Conservation (phyloP, 73 alveolate genomes). For the Uronychia setigera region DNA sequence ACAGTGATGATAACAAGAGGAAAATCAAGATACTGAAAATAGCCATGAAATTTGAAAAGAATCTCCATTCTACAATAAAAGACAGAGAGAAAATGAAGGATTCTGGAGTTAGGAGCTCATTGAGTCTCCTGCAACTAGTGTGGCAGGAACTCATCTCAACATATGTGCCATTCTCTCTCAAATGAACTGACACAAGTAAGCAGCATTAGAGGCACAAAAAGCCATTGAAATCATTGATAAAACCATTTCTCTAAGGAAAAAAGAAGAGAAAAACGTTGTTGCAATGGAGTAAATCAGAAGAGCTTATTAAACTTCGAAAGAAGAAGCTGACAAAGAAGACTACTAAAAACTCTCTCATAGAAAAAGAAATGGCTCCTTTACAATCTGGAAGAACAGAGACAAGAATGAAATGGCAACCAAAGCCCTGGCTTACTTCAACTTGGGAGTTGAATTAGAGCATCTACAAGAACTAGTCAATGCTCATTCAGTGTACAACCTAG, state of each 20-base stretch:
- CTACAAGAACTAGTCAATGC: not conserved
- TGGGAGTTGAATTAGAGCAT: not conserved
- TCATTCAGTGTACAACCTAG: not conserved
- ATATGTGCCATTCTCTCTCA: not conserved
- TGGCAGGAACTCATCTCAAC: not conserved
- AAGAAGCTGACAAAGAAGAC: not conserved
- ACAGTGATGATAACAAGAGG: too few relatives aligned
- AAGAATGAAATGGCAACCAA: not conserved
- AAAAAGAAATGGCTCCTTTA: not conserved
- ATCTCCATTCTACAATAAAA: too few relatives aligned
- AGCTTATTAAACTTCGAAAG: not conserved
- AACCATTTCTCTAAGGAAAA: not conserved
- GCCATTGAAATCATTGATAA: not conserved
- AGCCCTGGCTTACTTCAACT: not conserved
- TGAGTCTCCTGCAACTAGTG: not conserved
- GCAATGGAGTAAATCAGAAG: not conserved
- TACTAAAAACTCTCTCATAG: not conserved
- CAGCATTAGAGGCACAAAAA: not conserved
- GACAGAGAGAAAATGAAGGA: too few relatives aligned
- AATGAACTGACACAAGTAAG: not conserved
- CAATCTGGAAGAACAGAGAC: not conserved
- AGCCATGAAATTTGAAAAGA: too few relatives aligned
- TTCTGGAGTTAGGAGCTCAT: too few relatives aligned
- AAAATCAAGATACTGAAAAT: too few relatives aligned
- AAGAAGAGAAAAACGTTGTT: not conserved